Base-by-base conservation (phyloP, 148 eudicot genomes). In the Oxyria digyna region DNA sequence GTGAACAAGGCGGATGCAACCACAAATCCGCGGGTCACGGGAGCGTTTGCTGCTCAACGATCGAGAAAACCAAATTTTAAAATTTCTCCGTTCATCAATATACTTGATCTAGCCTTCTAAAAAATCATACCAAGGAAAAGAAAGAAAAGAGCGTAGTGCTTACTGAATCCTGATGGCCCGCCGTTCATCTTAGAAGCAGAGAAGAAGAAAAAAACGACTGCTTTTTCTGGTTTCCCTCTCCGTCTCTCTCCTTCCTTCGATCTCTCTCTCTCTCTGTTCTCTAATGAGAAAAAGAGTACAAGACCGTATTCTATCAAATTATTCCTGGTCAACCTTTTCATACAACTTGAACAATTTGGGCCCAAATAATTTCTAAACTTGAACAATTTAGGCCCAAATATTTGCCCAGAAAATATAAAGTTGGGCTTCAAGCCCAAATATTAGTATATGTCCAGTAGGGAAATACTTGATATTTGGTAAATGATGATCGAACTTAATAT, bases 41-140 rank as follows among this genome's bases (percentile, higher is more conserved):
- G 96, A 18, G 98, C 98, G 86, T 92, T 92, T 67, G 83, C 98
- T 92, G 77, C 29, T 73, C n/a, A n/a, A 73, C 31, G 66, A 76
- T 62, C 62, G 59, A 27, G 6, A 8, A 38, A 66, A 38, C 6
- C 27, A n/a, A 41, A 35, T 11, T 18, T 7, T 42, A 33, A 3
- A 33, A 32, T 69, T 40, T 50, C n/a, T n/a, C 8, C 41, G 7
- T 8, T 62, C 42, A 49, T 72, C 24, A 57, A 67, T 23, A 43
- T 67, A 4, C 20, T 59, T 55, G 63, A 55, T 55, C 63, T 55
- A 13, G 4, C 23, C 1, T 14, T 31, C 2, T 26, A 17, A 59
- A 31, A 59, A 15, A 13, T 14, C 2, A 20, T 14, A 27, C 17
- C 35, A 50, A 59, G 14, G 6, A 26, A 6, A 33, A 74, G 41